Evolutionary conservation across 306 rosid species (phyloP), one percentile per base, ranked within the genome.

Genomic region (Glycine latifolia): DNA sequence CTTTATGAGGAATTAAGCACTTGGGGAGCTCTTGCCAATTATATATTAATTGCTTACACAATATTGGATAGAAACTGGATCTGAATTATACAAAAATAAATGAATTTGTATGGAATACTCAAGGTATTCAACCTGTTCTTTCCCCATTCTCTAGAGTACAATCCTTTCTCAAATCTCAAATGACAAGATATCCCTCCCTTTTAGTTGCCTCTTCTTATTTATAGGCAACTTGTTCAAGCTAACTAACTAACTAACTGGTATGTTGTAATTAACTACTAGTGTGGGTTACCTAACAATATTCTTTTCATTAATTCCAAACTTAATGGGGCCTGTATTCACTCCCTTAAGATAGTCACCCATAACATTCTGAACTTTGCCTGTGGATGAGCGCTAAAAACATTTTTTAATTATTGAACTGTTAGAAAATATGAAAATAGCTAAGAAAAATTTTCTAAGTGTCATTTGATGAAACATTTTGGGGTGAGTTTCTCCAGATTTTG

Each of bases 301-400:
- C 78, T 50, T 59, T 73, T 41, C 44, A 77, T 77, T 77, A 66
- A 49, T 67, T 48, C 68, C 52, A 73, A 41, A 17, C 41, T 78
- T 62, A 46, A 8, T 41, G 79, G 10, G 50, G 65, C 39, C 49
- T 46, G 87, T 54, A 65, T 58, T 53, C 50, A 78, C 50, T 39
- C 54, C 61, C 72, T 20, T 48, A 46, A 73, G 49, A 83, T 41
- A 31, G 79, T 35, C 15, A 26, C 70, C 52, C 76, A 26, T 81
- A 66, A 66, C 49, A 75, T 65, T 56, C 61, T 41, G 53, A 77
- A 41, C 33, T 63, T 58, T 31, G 20, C 60, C 58, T 10, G 15
- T 60, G 62, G 48, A 60, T 33, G 15, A 60, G 60, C 16, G 20
- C 49, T 61, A 76, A 68, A 67, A 12, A 6, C 59, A 17, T n/a